Conservation (phyloP, 495 filamentous ascomycete genomes). For the Extremus antarcticus region DNA sequence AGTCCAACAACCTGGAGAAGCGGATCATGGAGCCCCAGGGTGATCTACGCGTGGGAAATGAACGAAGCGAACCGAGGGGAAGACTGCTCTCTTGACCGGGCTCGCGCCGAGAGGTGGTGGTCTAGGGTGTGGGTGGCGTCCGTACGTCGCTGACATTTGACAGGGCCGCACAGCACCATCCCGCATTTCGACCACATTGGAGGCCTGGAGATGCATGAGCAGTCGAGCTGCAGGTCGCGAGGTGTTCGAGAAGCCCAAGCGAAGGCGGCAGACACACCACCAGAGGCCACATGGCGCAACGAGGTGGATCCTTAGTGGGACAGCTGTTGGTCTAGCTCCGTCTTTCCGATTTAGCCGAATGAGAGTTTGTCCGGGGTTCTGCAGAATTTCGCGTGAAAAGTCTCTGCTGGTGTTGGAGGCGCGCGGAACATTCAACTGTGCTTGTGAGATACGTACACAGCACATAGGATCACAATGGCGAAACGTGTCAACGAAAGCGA, state of each 20-base stretch:
- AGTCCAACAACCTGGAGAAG: no score
- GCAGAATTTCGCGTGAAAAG: not conserved
- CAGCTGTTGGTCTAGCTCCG: not conserved
- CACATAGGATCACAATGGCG: no score
- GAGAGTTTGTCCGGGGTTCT: not conserved
- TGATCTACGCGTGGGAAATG: not conserved
- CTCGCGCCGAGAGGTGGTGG: not conserved
- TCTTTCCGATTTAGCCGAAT: not conserved
- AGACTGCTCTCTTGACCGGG: not conserved
- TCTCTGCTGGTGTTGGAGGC: no score
- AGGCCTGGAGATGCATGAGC: not conserved
- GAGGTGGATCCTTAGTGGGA: no score
- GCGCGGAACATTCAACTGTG: no score
- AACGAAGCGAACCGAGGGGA: not conserved
- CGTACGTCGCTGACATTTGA: not conserved
- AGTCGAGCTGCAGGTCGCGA: not conserved
- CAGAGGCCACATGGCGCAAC: no score
- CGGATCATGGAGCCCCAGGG: not conserved
- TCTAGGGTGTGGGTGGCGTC: not conserved
- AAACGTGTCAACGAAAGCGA: slow-evolving; percentile 14
- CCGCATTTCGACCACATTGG: not conserved
- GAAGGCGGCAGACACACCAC: no score
- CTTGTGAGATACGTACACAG: no score
- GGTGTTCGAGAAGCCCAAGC: not conserved
- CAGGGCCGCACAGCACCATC: not conserved